These are phyloP conservation scores for Hibiscus mutabilis DNA, from an alignment of 345 rosid genomes.

Conservation along the genomic window DNA sequence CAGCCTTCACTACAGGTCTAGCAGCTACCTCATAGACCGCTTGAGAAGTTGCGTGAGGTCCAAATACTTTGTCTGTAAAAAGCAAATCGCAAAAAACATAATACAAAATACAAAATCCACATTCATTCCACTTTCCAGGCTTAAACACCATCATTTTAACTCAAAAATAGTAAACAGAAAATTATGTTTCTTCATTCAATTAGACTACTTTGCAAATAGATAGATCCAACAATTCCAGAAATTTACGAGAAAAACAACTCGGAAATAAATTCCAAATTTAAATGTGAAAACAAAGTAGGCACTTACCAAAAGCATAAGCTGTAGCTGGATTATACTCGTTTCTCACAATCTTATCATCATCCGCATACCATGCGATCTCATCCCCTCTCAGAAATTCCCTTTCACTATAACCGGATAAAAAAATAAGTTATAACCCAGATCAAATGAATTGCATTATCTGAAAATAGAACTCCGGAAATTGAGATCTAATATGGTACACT, in stretches of 20 bases:
- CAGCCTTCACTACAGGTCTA: slow-evolving; percentile 89
- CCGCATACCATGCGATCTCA: slow-evolving; percentile 94
- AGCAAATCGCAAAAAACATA: slow-evolving; percentile 1
- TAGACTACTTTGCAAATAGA: not conserved
- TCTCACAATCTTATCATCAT: slow-evolving; percentile 85
- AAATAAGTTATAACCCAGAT: slow-evolving; percentile 7
- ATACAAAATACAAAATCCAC: not conserved
- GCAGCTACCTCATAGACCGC: slow-evolving; percentile 97
- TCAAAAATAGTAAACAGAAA: not conserved
- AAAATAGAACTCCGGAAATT: slow-evolving; percentile 1
- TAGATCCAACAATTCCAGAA: not conserved
- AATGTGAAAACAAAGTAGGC: not conserved
- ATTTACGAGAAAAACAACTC: not conserved
- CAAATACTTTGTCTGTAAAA: slow-evolving; percentile 79
- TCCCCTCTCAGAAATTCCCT: slow-evolving; percentile 95
- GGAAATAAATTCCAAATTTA: not conserved
- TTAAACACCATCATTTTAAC: not conserved
- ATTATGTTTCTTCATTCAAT: not conserved
- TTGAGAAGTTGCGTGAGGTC: slow-evolving; percentile 63
- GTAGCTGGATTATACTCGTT: slow-evolving; percentile 84
- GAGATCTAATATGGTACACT: slow-evolving; percentile 42
- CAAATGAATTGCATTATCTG: not conserved
- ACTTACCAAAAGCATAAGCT: slow-evolving; percentile 83
- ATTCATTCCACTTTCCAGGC: not conserved
- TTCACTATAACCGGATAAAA: slow-evolving; percentile 47